Evolutionary conservation across 768 basidiomycete genomes (phyloP).

Genomic region (Phlebiopsis gigantea): DNA sequence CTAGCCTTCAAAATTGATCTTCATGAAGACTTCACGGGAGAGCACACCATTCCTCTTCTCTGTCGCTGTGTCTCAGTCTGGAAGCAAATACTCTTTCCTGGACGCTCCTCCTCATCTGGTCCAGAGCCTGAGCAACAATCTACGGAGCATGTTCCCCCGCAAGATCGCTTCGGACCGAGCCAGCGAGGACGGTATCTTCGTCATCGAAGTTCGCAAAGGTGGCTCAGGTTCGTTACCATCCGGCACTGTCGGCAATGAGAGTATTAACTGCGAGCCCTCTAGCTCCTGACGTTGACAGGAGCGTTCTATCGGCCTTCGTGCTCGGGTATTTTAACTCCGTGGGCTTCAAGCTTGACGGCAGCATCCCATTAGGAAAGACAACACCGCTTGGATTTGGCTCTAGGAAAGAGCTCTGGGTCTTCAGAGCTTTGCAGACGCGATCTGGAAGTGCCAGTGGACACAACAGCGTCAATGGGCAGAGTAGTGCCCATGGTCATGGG

Average conservation of each 20-base stretch:
- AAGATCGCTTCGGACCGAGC: slow-evolving; percentile 37
- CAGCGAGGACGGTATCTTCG: slow-evolving; percentile 45
- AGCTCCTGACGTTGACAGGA: slow-evolving; percentile 6
- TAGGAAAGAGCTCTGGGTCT: slow-evolving; percentile 60
- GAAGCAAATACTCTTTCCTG: slow-evolving; percentile 45
- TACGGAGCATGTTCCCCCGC: slow-evolving; percentile 38
- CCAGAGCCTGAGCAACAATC: slow-evolving; percentile 32
- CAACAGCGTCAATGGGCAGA: slow-evolving; percentile 1
- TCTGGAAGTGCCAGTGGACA: slow-evolving; percentile 3
- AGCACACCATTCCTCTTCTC: slow-evolving; percentile 53
- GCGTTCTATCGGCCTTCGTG: slow-evolving; percentile 42
- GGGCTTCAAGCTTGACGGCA: slow-evolving; percentile 61
- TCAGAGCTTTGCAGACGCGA: slow-evolving; percentile 36
- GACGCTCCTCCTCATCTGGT: slow-evolving; percentile 35
- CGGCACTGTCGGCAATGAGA: background rate
- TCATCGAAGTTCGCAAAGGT: slow-evolving; percentile 45
- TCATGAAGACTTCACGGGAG: slow-evolving; percentile 49
- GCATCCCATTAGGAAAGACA: slow-evolving; percentile 49
- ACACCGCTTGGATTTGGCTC: slow-evolving; percentile 34
- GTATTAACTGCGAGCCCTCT: background rate
- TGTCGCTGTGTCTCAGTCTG: slow-evolving; percentile 57
- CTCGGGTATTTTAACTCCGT: slow-evolving; percentile 52
- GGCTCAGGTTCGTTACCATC: background rate
- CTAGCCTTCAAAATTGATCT: slow-evolving; percentile 65
- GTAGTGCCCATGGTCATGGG: slow-evolving; percentile 6